Base-by-base conservation (phyloP, 805 yeast genomes). In the Schizosaccharomyces lindneri region DNA sequence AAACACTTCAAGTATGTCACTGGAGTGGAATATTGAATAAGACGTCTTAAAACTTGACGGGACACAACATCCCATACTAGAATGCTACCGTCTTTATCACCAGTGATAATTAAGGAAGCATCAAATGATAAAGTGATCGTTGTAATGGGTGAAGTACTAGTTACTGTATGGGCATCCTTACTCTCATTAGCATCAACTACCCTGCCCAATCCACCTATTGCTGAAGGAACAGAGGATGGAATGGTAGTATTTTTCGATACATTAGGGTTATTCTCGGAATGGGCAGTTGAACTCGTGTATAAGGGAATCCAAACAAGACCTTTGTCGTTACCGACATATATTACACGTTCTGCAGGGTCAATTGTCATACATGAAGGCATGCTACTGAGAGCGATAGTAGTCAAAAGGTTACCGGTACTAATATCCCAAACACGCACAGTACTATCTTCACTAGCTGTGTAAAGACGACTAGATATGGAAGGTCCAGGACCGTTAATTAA, bases 331-430 rank as follows among this genome's bases (percentile, higher is more conserved):
- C 95, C 96, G 7, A 78, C 79, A 68, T 84, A 89, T 1, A 85
- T 62, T 2, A 80, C 76, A 66, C 97, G 75, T 66, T 81, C 85
- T 0, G 88, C 86, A 0, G 93, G 87, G 70, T 89, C 97, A 6
- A 79, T 72, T 0, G 80, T 76, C 9, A 89, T 62, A 19, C 83
- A 73, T 31, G 77, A 76, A 13, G 87, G 77, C 0, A 83, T 77
- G 27, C 70, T 67, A 4, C 83, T 79, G 31, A 83, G 70, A 21
- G 87, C 82, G 68, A 86, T 82, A 0, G 95, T 86, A 7, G 87
- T 77, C 19, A 85, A 69, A 46, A 83, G 72, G 48, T 71, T 69
- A 48, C 74, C 72, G 5, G 73, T 65, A 24, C 70, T 66, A 55
- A 86, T 66, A 66, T 81, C 81, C 72, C 84, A 87, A 51, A 86